Evolutionary conservation across 768 basidiomycete species (phyloP), one percentile per base, ranked within the genome.

Genomic region (Trametes sanguinea): DNA sequence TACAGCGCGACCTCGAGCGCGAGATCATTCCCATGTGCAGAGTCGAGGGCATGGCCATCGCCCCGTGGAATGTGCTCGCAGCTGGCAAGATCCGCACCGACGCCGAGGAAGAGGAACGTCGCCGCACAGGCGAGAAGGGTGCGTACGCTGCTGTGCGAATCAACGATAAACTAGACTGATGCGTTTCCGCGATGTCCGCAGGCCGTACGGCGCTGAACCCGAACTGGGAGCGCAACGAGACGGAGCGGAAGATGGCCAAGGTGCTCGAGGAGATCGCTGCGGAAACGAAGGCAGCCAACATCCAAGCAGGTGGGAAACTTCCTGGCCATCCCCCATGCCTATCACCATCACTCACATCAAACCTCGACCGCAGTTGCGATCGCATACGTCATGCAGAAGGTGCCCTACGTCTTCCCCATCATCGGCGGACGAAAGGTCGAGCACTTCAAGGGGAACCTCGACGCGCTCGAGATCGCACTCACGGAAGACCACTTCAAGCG

Each of bases 211-310:
- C 73, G 1, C 57, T 68, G 6, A 57, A 64, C 9, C 55, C 60
- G 0, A 54, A 72, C 16, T 83, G 82, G 82, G 68, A 78, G 65
- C 76, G 82, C 3, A 80, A 57, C 43, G 79, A 80, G 42, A 61
- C 72, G 16, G 79, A 85, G 65, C 72, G 62, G 51, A 74, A 72
- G n/a, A 69, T 82, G 11, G 75, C 75, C 44, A 63, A 69, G 4
- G 82, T 76, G 0, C 71, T 84, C n/a, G 81, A 81, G 65, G 77
- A 80, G 50, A 77, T 85, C 8, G 82, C 83, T 1, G 66, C 68
- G 14, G 80, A 84, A 65, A 73, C 83, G 4, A 82, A 82, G 0
- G 76, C 39, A 14, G 50, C 42, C 29, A 51, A 14, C 45, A 44
- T 65, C 53, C 51, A 51, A 39, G 48, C 58, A 2, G 55, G 45